Conservation (phyloP, 768 basidiomycete species). For the Boletellus sp. region DNA sequence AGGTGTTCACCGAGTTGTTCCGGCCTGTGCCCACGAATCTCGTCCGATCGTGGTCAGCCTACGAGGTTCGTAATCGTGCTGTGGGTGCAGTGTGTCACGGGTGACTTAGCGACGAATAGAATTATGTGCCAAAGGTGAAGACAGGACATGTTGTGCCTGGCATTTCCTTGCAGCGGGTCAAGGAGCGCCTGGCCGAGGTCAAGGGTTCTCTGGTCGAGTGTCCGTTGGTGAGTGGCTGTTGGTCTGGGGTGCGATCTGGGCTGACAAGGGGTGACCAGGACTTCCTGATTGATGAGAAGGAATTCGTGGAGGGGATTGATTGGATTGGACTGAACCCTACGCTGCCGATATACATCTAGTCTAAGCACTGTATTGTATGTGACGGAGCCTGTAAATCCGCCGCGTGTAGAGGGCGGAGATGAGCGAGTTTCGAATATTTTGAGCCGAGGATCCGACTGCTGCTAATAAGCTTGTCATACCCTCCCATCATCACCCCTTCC, state of each 20-base stretch:
- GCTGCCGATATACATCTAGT: constrained; percentile 71
- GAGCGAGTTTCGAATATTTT: constrained; percentile 6
- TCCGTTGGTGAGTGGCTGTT: constrained; percentile 51
- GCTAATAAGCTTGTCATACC: constrained; percentile 7
- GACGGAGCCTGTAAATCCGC: constrained; percentile 1
- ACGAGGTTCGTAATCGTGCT: constrained; percentile 51
- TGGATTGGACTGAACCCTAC: constrained; percentile 77
- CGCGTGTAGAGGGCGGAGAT: constrained; percentile 18
- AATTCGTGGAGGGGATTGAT: constrained; percentile 63
- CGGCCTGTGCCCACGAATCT: constrained; percentile 82
- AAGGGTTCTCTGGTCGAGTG: constrained; percentile 72
- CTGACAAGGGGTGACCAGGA: constrained; percentile 44
- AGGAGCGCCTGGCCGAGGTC: constrained; percentile 67
- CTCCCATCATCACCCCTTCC: neutral
- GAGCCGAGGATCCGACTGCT: neutral
- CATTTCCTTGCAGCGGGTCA: constrained; percentile 64
- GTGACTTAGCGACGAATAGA: constrained; percentile 38
- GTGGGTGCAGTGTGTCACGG: neutral
- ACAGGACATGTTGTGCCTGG: constrained; percentile 76
- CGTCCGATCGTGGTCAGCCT: constrained; percentile 73
- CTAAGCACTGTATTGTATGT: constrained; percentile 3
- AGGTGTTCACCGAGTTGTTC: constrained; percentile 85
- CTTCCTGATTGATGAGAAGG: constrained; percentile 79
- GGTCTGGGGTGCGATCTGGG: neutral
- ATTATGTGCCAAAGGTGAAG: constrained; percentile 72